phyloP scores from a whole-genome alignment of 1,284 basidiomycete species.

The Cystobasidium slooffiae region DNA sequence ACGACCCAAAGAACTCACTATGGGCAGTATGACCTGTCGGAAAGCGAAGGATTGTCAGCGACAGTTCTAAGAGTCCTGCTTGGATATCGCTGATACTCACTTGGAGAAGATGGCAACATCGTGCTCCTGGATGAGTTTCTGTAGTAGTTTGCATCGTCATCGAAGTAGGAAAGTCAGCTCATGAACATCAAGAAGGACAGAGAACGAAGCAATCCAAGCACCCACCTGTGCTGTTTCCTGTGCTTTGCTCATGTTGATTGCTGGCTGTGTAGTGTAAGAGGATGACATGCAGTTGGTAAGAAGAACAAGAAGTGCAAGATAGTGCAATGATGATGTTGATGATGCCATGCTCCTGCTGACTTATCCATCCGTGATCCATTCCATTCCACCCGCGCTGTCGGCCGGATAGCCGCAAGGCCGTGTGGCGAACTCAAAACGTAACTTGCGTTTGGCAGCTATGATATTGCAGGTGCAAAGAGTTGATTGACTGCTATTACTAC shows the following conservation, averaged over 20 bases:
- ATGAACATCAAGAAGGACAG: not conserved
- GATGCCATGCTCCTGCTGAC: not conserved
- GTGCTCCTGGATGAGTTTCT: slow-evolving; percentile 43
- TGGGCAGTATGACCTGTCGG: slow-evolving; percentile 40
- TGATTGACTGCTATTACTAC: too few species aligned
- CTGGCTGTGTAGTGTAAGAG: slow-evolving; percentile 39
- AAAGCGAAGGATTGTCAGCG: slow-evolving; percentile 19
- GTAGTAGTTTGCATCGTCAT: not conserved
- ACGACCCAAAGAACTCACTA: slow-evolving; percentile 12
- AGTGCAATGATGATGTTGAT: not conserved
- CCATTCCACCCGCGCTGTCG: not conserved
- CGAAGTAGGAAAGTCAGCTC: not conserved
- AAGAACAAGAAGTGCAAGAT: not conserved
- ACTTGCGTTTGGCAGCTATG: too few species aligned
- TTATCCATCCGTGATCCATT: not conserved
- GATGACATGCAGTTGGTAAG: slow-evolving; percentile 28
- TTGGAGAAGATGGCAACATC: slow-evolving; percentile 43
- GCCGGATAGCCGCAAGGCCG: not conserved
- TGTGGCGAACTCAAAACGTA: not conserved
- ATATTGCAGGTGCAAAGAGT: too few species aligned
- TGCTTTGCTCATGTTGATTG: slow-evolving; percentile 27
- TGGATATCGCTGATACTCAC: slow-evolving; percentile 1
- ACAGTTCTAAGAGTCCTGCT: not conserved
- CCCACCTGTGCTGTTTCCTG: slow-evolving; percentile 37
- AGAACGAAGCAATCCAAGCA: not conserved